phyloP scores from a whole-genome alignment of 768 basidiomycete species.

The Megacollybia marginata region DNA sequence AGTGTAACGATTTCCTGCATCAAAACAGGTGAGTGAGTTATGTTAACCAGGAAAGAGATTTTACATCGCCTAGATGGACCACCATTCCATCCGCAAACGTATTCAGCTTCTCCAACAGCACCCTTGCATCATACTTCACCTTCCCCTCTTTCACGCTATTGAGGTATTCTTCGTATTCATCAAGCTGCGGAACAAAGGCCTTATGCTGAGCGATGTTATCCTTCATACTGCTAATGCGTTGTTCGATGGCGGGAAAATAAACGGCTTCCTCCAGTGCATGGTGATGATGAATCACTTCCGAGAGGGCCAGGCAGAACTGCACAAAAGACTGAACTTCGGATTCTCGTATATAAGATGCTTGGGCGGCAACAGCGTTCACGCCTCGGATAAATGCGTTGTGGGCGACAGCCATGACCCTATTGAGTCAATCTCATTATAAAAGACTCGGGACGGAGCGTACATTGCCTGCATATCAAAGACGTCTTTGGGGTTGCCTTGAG shows the following conservation, averaged over 20 bases:
- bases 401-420: neutral
- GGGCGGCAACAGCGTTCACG: neutral
- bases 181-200: conserved; percentile 7
- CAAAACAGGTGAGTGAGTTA: too few species aligned
- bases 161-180: conserved; percentile 10
- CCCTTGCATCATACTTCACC: neutral
- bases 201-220: conserved; percentile 14
- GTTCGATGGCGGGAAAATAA: neutral
- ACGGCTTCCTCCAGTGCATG: neutral
- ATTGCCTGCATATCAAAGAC: neutral
- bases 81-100: neutral
- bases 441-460: neutral
- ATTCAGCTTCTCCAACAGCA: neutral
- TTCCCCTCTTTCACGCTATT: conserved; percentile 3
- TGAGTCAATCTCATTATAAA: neutral
- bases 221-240: conserved; percentile 3
- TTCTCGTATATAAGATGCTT: neutral
- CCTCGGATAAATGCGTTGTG: neutral
- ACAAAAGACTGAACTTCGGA: neutral
- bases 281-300: neutral
- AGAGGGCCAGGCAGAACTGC: neutral
- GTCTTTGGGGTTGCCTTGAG: neutral
- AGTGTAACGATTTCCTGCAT: too few species aligned
- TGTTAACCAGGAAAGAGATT: too few species aligned
- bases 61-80: neutral